Conservation (phyloP, 2,329 filamentous ascomycete genomes). For the Neonectria faginata region DNA sequence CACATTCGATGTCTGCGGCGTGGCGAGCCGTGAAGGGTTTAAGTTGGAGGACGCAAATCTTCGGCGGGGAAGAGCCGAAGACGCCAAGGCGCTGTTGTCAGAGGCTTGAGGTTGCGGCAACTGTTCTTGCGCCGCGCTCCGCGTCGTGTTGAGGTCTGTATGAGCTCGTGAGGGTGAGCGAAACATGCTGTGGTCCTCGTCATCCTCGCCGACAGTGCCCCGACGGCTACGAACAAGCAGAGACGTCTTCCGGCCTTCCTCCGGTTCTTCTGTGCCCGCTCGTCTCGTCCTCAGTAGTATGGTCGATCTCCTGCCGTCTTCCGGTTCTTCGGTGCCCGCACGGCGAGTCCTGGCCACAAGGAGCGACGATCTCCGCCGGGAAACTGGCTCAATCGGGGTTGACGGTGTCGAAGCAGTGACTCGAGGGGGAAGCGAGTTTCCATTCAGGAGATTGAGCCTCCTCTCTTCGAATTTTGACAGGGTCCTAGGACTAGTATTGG, state of each 20-base stretch:
- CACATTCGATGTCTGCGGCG: constrained; percentile 53
- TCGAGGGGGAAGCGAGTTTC: constrained; percentile 59
- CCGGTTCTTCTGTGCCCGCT: constrained; percentile 61
- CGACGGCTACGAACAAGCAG: constrained; percentile 60
- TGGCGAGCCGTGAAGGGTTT: constrained; percentile 58
- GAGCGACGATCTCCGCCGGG: constrained; percentile 63
- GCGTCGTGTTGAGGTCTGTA: constrained; percentile 64
- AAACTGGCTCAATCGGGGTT: constrained; percentile 53
- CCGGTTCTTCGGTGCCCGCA: constrained; percentile 60
- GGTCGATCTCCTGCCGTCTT: constrained; percentile 58
- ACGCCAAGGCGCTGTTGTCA: constrained; percentile 24
- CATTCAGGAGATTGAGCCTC: constrained; percentile 60
- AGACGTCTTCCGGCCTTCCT: constrained; percentile 59
- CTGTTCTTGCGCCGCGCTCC: constrained; percentile 45
- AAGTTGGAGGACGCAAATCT: constrained; percentile 63
- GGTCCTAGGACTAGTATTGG: constrained; percentile 59
- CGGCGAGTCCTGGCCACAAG: constrained; percentile 58
- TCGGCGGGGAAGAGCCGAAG: constrained; percentile 61
- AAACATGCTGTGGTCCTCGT: constrained; percentile 60
- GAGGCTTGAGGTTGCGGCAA: constrained; percentile 41
- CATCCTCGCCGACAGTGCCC: constrained; percentile 60
- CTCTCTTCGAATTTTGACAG: constrained; percentile 66
- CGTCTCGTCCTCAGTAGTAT: constrained; percentile 60
- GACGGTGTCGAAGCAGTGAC: constrained; percentile 53
- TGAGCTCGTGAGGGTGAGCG: constrained; percentile 69